Evolutionary conservation across 2,329 filamentous ascomycete species (phyloP).

Genomic region (Clathrospora elynae): DNA sequence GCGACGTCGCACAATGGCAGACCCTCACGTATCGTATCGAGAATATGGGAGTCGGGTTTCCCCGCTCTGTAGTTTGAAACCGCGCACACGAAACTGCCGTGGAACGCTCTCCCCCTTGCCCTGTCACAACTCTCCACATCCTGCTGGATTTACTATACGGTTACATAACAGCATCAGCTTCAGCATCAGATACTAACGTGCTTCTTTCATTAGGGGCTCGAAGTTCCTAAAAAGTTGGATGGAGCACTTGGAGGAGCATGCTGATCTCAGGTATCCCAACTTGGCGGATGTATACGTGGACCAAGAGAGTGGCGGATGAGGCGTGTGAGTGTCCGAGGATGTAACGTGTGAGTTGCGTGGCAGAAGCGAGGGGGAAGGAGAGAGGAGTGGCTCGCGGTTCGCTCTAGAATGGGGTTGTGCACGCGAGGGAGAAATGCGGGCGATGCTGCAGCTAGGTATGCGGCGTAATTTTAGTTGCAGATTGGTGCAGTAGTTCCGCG

Average conservation of each 20-base stretch:
- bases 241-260: constrained; percentile 84
- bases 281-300: constrained; percentile 53
- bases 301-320: constrained; percentile 30
- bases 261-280: constrained; percentile 88
- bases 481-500: constrained; percentile 13
- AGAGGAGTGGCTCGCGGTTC: constrained; percentile 8
- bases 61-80: constrained; percentile 5
- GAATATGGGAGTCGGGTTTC: constrained; percentile 16
- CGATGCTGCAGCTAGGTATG: constrained; percentile 9
- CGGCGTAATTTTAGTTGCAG: constrained; percentile 13
- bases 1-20: constrained; percentile 4
- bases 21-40: constrained; percentile 5
- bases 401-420: not conserved
- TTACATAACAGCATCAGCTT: constrained; percentile 16
- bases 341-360: constrained; percentile 12
- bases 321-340: constrained; percentile 5
- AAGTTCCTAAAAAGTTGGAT: constrained; percentile 90
- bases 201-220: constrained; percentile 66
- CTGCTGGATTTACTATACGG: not conserved
- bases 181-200: too few species aligned
- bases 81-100: constrained; percentile 23
- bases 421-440: not conserved
- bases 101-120: constrained; percentile 19
- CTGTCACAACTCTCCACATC: constrained; percentile 8
- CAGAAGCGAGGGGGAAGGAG: constrained; percentile 10